These are phyloP conservation scores for Fraxinus excelsior DNA, from an alignment of 257 asterid species.

Conservation along the genomic window DNA sequence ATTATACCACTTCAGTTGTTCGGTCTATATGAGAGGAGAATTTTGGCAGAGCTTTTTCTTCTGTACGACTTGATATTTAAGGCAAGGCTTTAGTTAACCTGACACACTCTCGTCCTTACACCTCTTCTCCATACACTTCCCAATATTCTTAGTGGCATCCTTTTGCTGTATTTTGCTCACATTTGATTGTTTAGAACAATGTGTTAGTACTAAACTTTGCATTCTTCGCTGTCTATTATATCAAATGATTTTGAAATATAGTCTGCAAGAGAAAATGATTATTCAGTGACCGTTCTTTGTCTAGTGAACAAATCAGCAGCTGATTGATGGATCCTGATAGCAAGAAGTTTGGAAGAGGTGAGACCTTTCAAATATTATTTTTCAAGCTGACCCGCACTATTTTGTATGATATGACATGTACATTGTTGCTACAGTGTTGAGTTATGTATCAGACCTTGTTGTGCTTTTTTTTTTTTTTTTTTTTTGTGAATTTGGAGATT, in stretches of 20 bases:
- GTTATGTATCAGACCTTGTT: slow-evolving; percentile 10
- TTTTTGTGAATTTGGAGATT: not conserved
- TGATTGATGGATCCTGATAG: slow-evolving; percentile 33
- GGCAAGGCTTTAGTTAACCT: not conserved
- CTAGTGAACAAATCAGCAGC: slow-evolving; percentile 24
- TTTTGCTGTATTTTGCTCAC: not conserved
- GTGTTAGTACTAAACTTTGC: not conserved
- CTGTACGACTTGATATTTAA: not conserved
- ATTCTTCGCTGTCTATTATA: not conserved
- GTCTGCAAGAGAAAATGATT: not conserved
- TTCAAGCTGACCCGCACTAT: not conserved
- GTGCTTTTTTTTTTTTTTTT: not conserved
- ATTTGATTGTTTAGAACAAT: not conserved
- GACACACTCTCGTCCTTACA: not conserved
- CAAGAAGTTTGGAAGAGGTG: slow-evolving; percentile 46
- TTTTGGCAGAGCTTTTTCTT: not conserved
- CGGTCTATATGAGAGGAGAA: not conserved
- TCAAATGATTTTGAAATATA: not conserved
- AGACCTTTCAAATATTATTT: slow-evolving; percentile 14
- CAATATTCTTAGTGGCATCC: not conserved
- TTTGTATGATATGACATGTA: not conserved
- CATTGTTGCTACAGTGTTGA: not conserved
- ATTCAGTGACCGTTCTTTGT: slow-evolving; percentile 1
- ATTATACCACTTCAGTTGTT: not conserved
- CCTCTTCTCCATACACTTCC: not conserved